A percentile compares a stretch with the other conserved stretches of the same genome.
Conservation (phyloP, 768 basidiomycete genomes). For the Suillus americanus region DNA sequence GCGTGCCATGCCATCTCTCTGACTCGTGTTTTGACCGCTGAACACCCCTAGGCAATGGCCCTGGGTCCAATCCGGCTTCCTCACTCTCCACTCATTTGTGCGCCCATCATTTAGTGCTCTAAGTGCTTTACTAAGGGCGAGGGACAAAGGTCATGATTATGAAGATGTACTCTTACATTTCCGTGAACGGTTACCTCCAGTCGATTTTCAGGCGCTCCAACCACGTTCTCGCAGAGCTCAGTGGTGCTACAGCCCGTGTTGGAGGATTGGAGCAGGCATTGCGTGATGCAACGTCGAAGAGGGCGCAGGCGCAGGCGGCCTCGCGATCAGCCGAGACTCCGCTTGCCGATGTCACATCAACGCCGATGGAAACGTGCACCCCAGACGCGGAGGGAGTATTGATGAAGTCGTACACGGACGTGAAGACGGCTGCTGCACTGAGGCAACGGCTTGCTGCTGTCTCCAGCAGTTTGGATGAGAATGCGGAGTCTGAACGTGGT, state of each 20-base stretch:
- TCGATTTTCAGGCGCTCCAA: constrained; percentile 47
- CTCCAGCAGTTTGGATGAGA: constrained; percentile 5
- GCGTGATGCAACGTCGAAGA: constrained; percentile 40
- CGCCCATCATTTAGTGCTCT: constrained; percentile 20
- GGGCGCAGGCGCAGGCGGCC: constrained; percentile 19
- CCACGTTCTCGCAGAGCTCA: constrained; percentile 42
- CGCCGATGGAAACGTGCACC: constrained; percentile 37
- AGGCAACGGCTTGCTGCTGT: constrained; percentile 56
- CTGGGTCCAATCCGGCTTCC: constrained; percentile 94
- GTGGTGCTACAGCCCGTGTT: constrained; percentile 38
- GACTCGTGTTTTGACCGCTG: neutral
- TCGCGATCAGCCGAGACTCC: constrained; percentile 28
- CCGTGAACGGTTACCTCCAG: constrained; percentile 83
- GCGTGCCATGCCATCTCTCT: constrained; percentile 14
- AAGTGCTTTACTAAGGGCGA: neutral
- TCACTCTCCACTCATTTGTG: constrained; percentile 84
- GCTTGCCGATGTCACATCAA: constrained; percentile 9
- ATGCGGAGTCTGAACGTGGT: neutral
- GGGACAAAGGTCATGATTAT: constrained; percentile 72
- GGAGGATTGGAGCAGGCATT: constrained; percentile 73
- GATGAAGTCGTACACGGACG: constrained; percentile 52
- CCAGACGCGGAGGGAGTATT: constrained; percentile 47
- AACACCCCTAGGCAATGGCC: constrained; percentile 73
- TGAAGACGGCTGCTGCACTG: constrained; percentile 49
- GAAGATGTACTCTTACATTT: constrained; percentile 96